Evolutionary conservation across 768 basidiomycete genomes (phyloP).

Genomic region (Rhodotorula babjevae): DNA sequence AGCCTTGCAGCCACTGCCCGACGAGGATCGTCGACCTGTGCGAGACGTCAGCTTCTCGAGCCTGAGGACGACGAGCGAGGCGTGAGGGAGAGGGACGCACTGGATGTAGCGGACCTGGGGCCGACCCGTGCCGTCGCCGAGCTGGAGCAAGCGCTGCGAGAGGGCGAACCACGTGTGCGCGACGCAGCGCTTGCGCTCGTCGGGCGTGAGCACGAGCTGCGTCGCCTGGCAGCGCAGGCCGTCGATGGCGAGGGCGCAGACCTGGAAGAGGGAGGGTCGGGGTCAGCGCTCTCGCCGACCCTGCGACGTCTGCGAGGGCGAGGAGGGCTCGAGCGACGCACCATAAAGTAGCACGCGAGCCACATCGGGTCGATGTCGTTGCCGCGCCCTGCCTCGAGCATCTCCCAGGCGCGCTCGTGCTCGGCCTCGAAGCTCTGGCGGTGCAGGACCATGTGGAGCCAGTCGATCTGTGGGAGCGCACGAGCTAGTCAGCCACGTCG

Average conservation of each 20-base stretch:
- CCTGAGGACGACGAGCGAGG: too few relatives aligned
- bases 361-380: slow-evolving; percentile 36
- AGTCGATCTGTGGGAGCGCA: slow-evolving; percentile 16
- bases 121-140: slow-evolving; percentile 12
- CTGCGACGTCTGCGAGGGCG: too few relatives aligned
- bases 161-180: slow-evolving; percentile 17
- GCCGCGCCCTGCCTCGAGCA: slow-evolving; percentile 17
- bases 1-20: slow-evolving; percentile 21
- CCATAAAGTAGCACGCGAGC: slow-evolving; percentile 32
- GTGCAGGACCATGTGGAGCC: slow-evolving; percentile 12
- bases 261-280: neutral
- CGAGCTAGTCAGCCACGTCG: neutral
- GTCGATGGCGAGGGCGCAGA: slow-evolving; percentile 33
- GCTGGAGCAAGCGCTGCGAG: slow-evolving; percentile 12
- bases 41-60: too few relatives aligned
- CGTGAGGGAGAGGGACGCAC: neutral
- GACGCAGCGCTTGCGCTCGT: slow-evolving; percentile 11
- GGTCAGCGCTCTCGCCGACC: too few relatives aligned
- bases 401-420: slow-evolving; percentile 29
- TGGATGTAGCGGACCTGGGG: slow-evolving; percentile 27
- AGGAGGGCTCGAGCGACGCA: neutral
- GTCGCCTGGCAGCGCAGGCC: slow-evolving; percentile 17
- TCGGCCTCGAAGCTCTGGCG: slow-evolving; percentile 16
- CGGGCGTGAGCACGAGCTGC: neutral
- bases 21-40: slow-evolving; percentile 5